Evolutionary conservation across 78 protist species (phyloP), one percentile per base, ranked within the genome.

Genomic region (Isochrysis galbana): DNA sequence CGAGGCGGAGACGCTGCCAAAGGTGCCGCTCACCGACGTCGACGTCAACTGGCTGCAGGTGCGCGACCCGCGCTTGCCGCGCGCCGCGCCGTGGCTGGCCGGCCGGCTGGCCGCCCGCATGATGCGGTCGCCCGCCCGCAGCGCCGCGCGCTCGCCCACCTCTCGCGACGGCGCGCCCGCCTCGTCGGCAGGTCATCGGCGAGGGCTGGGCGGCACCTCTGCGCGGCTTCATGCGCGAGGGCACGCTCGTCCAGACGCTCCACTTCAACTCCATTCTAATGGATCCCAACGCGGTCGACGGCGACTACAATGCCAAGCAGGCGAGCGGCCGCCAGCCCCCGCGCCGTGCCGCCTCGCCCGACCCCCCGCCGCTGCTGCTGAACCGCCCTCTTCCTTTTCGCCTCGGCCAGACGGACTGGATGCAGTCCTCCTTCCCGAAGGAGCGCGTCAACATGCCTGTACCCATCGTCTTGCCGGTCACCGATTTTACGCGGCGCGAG

Each of bases 151-250:
- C n/a, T n/a, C n/a, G n/a, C n/a, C n/a, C n/a, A n/a, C n/a, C n/a
- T n/a, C n/a, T n/a, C n/a, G n/a, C n/a, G n/a, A n/a, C n/a, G n/a
- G n/a, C n/a, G n/a, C n/a, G n/a, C 34, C 22, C 87, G 34, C 26
- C 34, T n/a, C n/a, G n/a, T n/a, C n/a, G n/a, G n/a, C n/a, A n/a
- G n/a, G 91, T 89, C 36, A 86, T 92, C 91, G 91, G 94, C 55
- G 94, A 93, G 69, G 94, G 94, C 45, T 93, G 94, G 94, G 94
- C 94, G 41, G 83, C 94, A 36, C 94, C 94, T 29, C 90, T 93
- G 67, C 44, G 41, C 38, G 94, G 94, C 82, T 89, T 89, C 69
- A 93, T 93, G 94, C 89, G 94, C 47, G 94, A 93, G 70, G 82
- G 88, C 42, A 42, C 44, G 48, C 41, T 87, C 25, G 47, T 93